phyloP scores from a whole-genome alignment of 2,329 filamentous ascomycete genomes.

The Aspergillus fischeri region DNA sequence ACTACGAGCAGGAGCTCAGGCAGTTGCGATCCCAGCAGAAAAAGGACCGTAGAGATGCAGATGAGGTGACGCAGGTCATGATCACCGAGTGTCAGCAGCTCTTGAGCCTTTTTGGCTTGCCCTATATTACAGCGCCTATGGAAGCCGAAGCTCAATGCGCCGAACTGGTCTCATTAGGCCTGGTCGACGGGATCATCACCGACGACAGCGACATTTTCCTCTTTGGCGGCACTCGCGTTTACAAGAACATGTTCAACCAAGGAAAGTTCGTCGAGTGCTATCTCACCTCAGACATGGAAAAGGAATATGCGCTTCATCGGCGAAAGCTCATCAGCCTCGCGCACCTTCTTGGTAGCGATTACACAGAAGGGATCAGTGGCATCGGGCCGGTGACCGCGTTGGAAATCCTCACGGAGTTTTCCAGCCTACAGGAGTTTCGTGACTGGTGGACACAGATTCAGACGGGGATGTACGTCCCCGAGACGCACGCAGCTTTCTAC shows the following conservation, averaged over 20 bases:
- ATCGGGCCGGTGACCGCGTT: constrained; percentile 92
- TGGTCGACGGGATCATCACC: constrained; percentile 96
- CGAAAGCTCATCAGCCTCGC: constrained; percentile 84
- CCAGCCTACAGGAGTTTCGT: constrained; percentile 66
- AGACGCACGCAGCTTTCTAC: constrained; percentile 63
- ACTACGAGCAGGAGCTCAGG: constrained; percentile 84
- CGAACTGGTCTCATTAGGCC: constrained; percentile 75
- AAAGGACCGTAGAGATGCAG: constrained; percentile 90
- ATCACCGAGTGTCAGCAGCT: constrained; percentile 90
- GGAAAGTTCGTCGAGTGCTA: constrained; percentile 99
- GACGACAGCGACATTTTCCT: constrained; percentile 96
- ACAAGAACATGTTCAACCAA: constrained; percentile 99
- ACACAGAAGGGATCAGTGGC: constrained; percentile 85
- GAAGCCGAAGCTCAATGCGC: constrained; percentile 98
- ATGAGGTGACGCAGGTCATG: constrained; percentile 96
- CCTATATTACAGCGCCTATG: constrained; percentile 97
- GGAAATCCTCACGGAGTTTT: constrained; percentile 90
- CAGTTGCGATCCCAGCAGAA: constrained; percentile 90
- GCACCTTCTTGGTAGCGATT: constrained; percentile 88
- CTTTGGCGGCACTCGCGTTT: constrained; percentile 91
- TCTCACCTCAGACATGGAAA: constrained; percentile 74
- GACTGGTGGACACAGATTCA: constrained; percentile 87
- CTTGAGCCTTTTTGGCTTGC: constrained; percentile 83
- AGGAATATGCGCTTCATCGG: constrained; percentile 83
- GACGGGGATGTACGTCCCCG: constrained; percentile 55